phyloP scores from a whole-genome alignment of 345 rosid genomes.

The Pugionium cornutum region DNA sequence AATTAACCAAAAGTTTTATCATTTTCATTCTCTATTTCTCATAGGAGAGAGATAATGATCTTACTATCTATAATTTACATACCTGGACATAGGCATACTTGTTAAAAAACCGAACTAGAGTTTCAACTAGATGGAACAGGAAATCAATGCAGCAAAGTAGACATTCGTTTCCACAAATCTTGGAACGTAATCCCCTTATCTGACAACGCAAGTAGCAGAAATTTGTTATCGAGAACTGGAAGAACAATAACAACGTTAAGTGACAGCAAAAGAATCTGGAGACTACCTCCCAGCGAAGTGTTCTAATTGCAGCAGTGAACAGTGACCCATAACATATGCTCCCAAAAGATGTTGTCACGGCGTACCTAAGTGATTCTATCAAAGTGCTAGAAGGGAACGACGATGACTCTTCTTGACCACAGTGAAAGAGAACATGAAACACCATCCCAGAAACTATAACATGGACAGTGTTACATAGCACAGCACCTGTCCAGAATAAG shows the following conservation, averaged over 20 bases:
- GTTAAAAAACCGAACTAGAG: conserved; percentile 96
- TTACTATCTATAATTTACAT: conserved; percentile 29
- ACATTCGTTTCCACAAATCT: conserved; percentile 94
- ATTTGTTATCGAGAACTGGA: not conserved
- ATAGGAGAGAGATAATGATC: not conserved
- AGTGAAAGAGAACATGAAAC: conserved; percentile 84
- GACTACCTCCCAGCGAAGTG: conserved; percentile 92
- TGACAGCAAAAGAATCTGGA: conserved; percentile 2
- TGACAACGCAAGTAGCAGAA: conserved; percentile 28
- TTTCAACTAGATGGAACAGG: conserved; percentile 88
- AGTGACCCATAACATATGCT: conserved; percentile 98
- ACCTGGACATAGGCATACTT: conserved; percentile 98
- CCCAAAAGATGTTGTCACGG: conserved; percentile 91
- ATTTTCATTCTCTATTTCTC: conserved; percentile 12
- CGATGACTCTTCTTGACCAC: conserved; percentile 68
- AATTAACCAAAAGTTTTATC: not conserved
- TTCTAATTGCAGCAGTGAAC: conserved; percentile 94
- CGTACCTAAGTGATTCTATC: conserved; percentile 64
- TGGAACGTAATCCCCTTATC: conserved; percentile 95
- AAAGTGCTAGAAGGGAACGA: conserved; percentile 81
- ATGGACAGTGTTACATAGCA: conserved; percentile 87
- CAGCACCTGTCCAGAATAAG: conserved; percentile 98
- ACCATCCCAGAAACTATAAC: conserved; percentile 96
- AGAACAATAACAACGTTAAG: not conserved
- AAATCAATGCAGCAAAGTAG: conserved; percentile 94